Evolutionary conservation across 1,284 basidiomycete genomes (phyloP), one percentile per base, ranked within the genome.

Genomic region (Exobasidium cylindrosporum): DNA sequence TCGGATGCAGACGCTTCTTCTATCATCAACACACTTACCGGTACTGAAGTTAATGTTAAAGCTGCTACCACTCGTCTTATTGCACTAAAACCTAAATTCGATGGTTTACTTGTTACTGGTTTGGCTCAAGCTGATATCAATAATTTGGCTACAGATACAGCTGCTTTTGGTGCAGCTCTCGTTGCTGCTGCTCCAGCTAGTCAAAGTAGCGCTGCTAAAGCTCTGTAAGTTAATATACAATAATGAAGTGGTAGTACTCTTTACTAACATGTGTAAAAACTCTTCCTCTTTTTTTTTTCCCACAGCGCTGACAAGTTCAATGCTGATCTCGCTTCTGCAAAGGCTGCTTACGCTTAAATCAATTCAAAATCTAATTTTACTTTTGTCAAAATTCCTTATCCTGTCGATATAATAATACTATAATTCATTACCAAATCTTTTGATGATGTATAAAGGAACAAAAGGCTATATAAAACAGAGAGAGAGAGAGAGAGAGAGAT

Each of bases 11-110:
- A 63, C 21, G 62, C 62, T n/a, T 4, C 45, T 28, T 28, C 31
- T 23, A 30, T 60, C 28, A 45, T 63, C 62, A 52, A n/a, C 62
- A 46, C 32, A 35, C 46, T 63, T 2, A 52, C 62, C 1, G 54
- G 28, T 24, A 63, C 58, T 30, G 59, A 63, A 31, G 14, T n/a
- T 2, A 58, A 62, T 54, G 61, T 62, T 46, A 24, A 31, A 10
- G n/a, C 43, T 52, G 57, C 57, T 17, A 55, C 58, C 14, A n/a
- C 60, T 43, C 57, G 62, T 35, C 54, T 63, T 10, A 43, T 63
- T 28, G 43, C 31, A 2, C 45, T 60, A 43, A 21, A 60, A 14
- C 58, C 57, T 29, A 32, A 55, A 17, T 60, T 63, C 52, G 46
- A 63, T 26, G 23, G 26, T 29, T 47, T 63, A 28, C 58, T 57